Base-by-base conservation (phyloP, 139 green algal species). In the Yamagishiella unicocca region DNA sequence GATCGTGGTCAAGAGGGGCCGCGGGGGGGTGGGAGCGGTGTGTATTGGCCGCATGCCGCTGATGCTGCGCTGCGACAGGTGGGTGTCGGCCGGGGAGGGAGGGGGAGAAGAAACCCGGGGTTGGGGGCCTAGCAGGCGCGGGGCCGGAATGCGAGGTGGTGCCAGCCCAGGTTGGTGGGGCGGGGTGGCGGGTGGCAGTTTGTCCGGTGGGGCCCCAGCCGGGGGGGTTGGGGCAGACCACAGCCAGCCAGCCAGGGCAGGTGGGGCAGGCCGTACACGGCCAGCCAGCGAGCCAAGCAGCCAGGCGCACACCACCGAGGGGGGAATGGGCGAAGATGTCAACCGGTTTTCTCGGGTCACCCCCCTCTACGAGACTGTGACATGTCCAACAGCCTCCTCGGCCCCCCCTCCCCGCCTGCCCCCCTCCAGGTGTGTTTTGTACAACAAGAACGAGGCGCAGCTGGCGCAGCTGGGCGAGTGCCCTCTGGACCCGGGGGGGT, bases 401-500 rank as follows among this genome's bases (percentile, higher is more conserved):
- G 25, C 25, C 71, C 22, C 24, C 42, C 71, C 22, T 7, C 71
- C 42, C 9, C 24, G 17, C 43, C 43, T 29, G 9, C 43, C 2
- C 29, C 8, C 72, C 72, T 0, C 40, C 87, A 94, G 91, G 83
- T 94, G 92, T 74, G 83, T 93, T 73, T 87, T 96, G 74, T 54
- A 90, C 67, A 93, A 93, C 29, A 98, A 98, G 88, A 93, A 78
- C 58, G 97, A 99, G 85, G 82, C 92, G 12, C 92, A 98, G 93
- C 94, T 99, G 88, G 96, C 96, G 24, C 84, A 90, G 46, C 92
- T 98, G 79, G 95, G 93, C 0, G 98, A 99, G 93, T 99, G 98
- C 89, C 98, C 98, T 0, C 92, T 99, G 75, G 98, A 99, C 89
- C 96, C 98, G 1, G 98, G 98, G 0, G 98, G 98, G 37, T 99